Conservation (phyloP, 2,329 filamentous ascomycete species). For the Neopestalotiopsis sp. region DNA sequence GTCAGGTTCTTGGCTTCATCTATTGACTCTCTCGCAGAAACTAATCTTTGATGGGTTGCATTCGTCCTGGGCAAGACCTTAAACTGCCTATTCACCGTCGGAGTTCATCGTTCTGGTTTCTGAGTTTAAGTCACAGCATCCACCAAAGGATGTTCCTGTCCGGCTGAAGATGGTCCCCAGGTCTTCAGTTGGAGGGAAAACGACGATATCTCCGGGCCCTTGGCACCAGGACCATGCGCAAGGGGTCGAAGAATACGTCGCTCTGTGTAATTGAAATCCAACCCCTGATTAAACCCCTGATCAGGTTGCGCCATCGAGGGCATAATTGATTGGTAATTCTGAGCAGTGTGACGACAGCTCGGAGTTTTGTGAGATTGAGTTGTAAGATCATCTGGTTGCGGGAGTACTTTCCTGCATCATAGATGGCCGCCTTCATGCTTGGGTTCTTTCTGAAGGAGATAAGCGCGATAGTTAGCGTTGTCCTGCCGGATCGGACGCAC, state of each 20-base stretch:
- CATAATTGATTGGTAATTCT: background rate
- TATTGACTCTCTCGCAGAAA: conserved; percentile 15
- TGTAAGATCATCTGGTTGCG: conserved; percentile 17
- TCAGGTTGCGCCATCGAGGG: background rate
- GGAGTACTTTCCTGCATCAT: conserved; percentile 11
- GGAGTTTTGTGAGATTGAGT: conserved; percentile 18
- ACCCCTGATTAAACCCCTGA: background rate
- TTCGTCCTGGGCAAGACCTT: conserved; percentile 40
- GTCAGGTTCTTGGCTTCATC: conserved; percentile 27
- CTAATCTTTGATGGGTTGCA: conserved; percentile 26
- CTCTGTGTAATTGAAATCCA: background rate
- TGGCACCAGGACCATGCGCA: background rate
- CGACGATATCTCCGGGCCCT: background rate
- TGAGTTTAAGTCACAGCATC: background rate
- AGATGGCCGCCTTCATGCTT: conserved; percentile 37
- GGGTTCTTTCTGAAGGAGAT: conserved; percentile 56
- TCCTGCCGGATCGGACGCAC: conserved; percentile 36
- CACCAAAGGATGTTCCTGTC: background rate
- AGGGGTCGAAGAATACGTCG: background rate
- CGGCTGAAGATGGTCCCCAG: background rate
- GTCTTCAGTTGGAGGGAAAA: background rate
- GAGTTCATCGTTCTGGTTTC: background rate
- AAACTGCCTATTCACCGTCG: conserved; percentile 38
- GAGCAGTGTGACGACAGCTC: conserved; percentile 6
- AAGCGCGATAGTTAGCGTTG: conserved; percentile 62